Base-by-base conservation (phyloP, 2,329 filamentous ascomycete genomes). In the Tolypocladium cylindrosporum region DNA sequence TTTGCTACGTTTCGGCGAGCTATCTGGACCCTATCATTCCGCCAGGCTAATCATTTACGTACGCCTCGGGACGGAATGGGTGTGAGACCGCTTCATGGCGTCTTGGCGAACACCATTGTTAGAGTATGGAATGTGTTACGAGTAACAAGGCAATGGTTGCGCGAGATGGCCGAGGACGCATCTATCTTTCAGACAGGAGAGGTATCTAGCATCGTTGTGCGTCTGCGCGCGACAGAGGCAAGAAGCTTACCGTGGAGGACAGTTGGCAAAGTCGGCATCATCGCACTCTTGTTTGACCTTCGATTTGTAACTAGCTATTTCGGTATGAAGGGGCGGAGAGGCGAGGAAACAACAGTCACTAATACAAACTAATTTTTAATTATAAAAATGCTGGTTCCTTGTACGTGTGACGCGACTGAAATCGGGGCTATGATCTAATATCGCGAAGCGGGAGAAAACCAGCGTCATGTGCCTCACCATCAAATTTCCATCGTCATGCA, bases 401-500 rank as follows among this genome's bases (percentile, higher is more conserved):
- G 39, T 40, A 40, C 39, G 4, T 40, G 14, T 3, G 27, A 31
- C 27, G 27, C 27, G 27, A 31, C 27, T 27, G 27, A 27, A 27
- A 6, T 31, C 27, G 27, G 27, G 27, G 27, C 27, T 3, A 31
- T 31, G 4, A 31, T 31, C 27, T 31, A 31, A 31, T 31, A 31
- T 11, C 9, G 16, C 27, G 45, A 34, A 24, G 52, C 37, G 40
- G 14, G 21, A 16, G 36, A 21, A 31, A 24, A 5, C 34, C n/a
- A 57, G 39, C 27, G 27, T 19, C 54, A 81, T 93, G 87, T 92
- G 62, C 79, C 88, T 91, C 85, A 84, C 85, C 87, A 87, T 92
- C 88, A 93, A 92, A 92, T 87, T 84, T 80, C 79, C 80, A 80
- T 74, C 79, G 75, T 86, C 87, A 90, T 80, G 61, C 77, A 77